phyloP scores from a whole-genome alignment of 1,139 yeast genomes.

The Hansenula sp. region DNA sequence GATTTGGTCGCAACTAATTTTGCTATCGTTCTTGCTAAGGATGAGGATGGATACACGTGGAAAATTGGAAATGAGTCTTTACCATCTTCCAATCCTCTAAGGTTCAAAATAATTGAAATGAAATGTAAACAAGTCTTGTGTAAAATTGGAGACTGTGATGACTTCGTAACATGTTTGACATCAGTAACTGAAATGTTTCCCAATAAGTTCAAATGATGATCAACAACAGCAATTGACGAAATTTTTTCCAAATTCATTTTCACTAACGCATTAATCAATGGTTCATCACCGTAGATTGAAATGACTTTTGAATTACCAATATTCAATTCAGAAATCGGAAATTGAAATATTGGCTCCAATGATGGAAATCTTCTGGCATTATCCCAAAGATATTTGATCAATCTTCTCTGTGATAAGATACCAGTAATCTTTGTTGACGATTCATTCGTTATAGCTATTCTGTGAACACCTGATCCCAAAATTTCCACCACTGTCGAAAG shows the following conservation, averaged over 20 bases:
- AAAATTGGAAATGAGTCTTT: conserved; percentile 96
- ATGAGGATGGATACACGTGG: conserved; percentile 77
- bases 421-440: conserved; percentile 55
- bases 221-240: conserved; percentile 93
- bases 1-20: conserved; percentile 93
- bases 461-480: conserved; percentile 87
- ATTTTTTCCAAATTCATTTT: conserved; percentile 84
- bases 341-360: conserved; percentile 68
- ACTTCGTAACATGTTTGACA: conserved; percentile 79
- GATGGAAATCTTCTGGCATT: conserved; percentile 82
- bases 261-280: conserved; percentile 78
- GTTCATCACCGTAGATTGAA: conserved; percentile 80
- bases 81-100: conserved; percentile 89
- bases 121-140: conserved; percentile 84
- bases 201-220: conserved; percentile 64
- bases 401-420: conserved; percentile 82
- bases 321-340: conserved; percentile 60
- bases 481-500: conserved; percentile 76
- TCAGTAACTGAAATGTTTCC: conserved; percentile 96
- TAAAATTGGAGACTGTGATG: conserved; percentile 78
- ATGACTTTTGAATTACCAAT: conserved; percentile 70
- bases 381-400: conserved; percentile 83
- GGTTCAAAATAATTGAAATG: conserved; percentile 78
- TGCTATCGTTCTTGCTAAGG: conserved; percentile 86
- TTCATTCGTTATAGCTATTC: conserved; percentile 75